A percentile compares a stretch with the other conserved stretches of the same genome.
These are phyloP conservation scores for Rhododendron kiyosumense DNA, from an alignment of 148 eudicot species.

Conservation along the genomic window DNA sequence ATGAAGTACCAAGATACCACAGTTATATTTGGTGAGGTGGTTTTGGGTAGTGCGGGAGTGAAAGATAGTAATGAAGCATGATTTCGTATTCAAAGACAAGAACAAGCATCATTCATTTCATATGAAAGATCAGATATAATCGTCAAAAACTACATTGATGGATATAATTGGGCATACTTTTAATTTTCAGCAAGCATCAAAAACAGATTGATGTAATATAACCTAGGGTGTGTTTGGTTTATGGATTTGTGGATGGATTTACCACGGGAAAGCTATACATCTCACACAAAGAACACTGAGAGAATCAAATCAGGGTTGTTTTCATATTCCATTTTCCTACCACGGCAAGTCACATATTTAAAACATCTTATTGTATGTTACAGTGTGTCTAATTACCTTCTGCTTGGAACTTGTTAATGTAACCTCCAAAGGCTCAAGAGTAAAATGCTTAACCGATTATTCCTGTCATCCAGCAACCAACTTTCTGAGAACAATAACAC, in stretches of 20 bases:
- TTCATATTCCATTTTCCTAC: background rate
- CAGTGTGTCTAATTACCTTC: slow-evolving; percentile 30
- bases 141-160: background rate
- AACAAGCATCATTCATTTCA: background rate
- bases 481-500: slow-evolving; percentile 38
- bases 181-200: background rate
- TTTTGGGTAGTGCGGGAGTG: background rate
- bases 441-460: slow-evolving; percentile 30
- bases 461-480: slow-evolving; percentile 35
- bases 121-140: background rate
- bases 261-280: background rate
- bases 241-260: background rate
- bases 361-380: background rate
- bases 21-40: background rate
- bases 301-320: background rate
- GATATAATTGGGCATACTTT: background rate
- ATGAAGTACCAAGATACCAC: background rate
- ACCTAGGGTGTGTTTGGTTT: background rate
- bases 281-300: background rate
- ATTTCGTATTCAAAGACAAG: background rate
- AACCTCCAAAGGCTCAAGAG: slow-evolving; percentile 26
- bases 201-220: background rate
- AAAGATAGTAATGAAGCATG: background rate
- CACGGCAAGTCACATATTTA: background rate
- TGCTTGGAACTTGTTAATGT: slow-evolving; percentile 39